Conservation (phyloP, 192 early-diverging fungal species). For the Coemansia sp. region DNA sequence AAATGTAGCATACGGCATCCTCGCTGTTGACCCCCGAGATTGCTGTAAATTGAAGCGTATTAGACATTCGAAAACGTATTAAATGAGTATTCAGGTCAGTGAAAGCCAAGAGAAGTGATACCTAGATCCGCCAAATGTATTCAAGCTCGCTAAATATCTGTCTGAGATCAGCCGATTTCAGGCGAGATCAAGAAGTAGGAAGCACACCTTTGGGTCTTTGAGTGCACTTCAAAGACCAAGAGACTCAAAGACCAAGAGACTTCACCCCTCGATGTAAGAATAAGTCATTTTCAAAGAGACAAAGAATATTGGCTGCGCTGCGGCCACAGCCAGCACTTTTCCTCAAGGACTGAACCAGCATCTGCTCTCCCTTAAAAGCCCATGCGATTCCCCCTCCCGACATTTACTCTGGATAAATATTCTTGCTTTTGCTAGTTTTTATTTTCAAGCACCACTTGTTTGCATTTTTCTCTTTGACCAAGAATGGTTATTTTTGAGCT, state of each 20-base stretch:
- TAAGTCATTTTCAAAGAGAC: not conserved
- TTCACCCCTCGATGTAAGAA: not conserved
- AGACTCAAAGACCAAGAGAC: not conserved
- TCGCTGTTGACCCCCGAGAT: conserved; percentile 85
- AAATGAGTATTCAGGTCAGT: not conserved
- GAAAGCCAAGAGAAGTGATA: conserved; percentile 6
- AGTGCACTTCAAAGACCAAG: no score
- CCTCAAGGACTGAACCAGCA: not conserved
- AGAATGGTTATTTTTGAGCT: not conserved
- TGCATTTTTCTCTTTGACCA: not conserved
- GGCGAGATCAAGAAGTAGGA: no score
- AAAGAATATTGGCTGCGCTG: not conserved
- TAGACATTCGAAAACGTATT: conserved; percentile 29
- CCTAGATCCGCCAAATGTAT: no score
- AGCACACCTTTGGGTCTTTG: no score
- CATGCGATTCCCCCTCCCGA: not conserved
- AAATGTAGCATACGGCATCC: conserved; percentile 86
- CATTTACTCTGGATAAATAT: not conserved
- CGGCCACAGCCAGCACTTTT: not conserved
- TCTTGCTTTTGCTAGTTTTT: not conserved
- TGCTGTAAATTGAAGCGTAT: conserved; percentile 79
- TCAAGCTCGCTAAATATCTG: no score
- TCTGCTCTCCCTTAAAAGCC: not conserved
- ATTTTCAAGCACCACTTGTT: not conserved
- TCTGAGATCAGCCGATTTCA: no score